These are phyloP conservation scores for Streptanthus diversifolius DNA, from an alignment of 345 rosid genomes.

Conservation along the genomic window DNA sequence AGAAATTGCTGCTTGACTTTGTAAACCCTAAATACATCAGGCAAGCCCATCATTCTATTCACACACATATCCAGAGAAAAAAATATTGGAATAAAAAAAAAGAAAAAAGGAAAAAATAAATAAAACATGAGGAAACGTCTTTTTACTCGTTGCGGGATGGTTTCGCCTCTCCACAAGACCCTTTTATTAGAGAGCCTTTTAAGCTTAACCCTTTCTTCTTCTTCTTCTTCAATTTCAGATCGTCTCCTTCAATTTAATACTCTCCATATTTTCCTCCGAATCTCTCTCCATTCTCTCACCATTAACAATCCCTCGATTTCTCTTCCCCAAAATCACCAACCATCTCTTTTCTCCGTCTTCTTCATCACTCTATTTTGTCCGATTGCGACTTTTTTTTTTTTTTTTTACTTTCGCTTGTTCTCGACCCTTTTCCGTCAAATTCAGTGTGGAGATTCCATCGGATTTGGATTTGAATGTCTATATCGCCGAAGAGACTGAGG, in stretches of 20 bases:
- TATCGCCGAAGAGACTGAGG: background rate
- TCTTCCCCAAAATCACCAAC: conserved; percentile 1
- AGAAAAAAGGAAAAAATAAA: background rate
- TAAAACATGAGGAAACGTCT: conserved; percentile 13
- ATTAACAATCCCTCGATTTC: conserved; percentile 5
- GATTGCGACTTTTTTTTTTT: background rate
- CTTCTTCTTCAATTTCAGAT: conserved; percentile 28
- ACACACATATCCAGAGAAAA: no score
- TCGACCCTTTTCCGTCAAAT: background rate
- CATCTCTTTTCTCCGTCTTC: background rate
- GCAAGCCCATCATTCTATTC: conserved; percentile 21
- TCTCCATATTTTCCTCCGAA: background rate
- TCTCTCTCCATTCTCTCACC: conserved; percentile 1
- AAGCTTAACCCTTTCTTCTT: background rate
- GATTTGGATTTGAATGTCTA: conserved; percentile 41
- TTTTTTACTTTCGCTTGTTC: background rate
- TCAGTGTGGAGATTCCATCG: background rate
- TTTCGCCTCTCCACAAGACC: conserved; percentile 11
- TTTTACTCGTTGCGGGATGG: conserved; percentile 17
- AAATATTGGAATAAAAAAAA: background rate
- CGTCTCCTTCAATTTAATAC: conserved; percentile 1
- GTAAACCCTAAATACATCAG: background rate
- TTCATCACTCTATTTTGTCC: conserved; percentile 6
- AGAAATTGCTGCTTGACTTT: conserved; percentile 7
- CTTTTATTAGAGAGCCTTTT: conserved; percentile 3